These are phyloP conservation scores for Aureobasidium vineae DNA, from an alignment of 2,329 filamentous ascomycete genomes.

Conservation along the genomic window DNA sequence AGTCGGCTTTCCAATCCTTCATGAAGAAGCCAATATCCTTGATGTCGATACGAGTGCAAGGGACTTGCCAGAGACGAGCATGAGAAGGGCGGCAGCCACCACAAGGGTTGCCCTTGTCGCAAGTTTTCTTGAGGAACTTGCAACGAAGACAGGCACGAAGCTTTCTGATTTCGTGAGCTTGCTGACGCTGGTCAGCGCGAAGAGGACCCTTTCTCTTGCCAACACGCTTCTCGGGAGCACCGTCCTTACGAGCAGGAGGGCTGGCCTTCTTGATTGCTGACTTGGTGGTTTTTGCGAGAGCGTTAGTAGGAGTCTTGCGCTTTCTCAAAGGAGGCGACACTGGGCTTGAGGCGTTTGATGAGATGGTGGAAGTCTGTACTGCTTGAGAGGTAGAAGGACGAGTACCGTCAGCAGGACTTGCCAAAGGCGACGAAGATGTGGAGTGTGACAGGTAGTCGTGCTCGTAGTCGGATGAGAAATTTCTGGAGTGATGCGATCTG, in stretches of 20 bases:
- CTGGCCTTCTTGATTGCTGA: slow-evolving; percentile 72
- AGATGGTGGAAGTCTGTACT: slow-evolving; percentile 55
- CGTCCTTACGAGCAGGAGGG: slow-evolving; percentile 73
- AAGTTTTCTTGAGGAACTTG: slow-evolving; percentile 99
- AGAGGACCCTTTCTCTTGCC: slow-evolving; percentile 87
- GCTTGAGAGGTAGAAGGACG: slow-evolving; percentile 35
- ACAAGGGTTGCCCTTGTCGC: slow-evolving; percentile 95
- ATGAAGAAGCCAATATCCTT: slow-evolving; percentile 98
- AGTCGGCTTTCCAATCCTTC: slow-evolving; percentile 99
- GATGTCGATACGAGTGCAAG: slow-evolving; percentile 96
- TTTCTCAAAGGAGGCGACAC: slow-evolving; percentile 63
- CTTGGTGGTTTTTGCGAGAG: slow-evolving; percentile 67
- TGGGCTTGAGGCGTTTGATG: slow-evolving; percentile 56
- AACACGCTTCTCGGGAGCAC: slow-evolving; percentile 79
- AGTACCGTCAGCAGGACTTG: slow-evolving; percentile 35
- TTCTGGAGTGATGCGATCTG: slow-evolving; percentile 33
- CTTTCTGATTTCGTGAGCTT: slow-evolving; percentile 95
- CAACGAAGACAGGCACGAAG: slow-evolving; percentile 89
- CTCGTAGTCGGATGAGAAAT: slow-evolving; percentile 31
- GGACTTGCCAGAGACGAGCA: slow-evolving; percentile 93
- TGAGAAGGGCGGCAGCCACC: slow-evolving; percentile 94
- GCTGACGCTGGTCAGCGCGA: slow-evolving; percentile 89
- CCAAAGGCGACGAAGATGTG: slow-evolving; percentile 31
- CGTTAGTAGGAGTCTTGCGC: slow-evolving; percentile 56
- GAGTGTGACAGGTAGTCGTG: slow-evolving; percentile 38